Evolutionary conservation across 805 yeast species (phyloP).

Genomic region (Metschnikowia continentalis): DNA sequence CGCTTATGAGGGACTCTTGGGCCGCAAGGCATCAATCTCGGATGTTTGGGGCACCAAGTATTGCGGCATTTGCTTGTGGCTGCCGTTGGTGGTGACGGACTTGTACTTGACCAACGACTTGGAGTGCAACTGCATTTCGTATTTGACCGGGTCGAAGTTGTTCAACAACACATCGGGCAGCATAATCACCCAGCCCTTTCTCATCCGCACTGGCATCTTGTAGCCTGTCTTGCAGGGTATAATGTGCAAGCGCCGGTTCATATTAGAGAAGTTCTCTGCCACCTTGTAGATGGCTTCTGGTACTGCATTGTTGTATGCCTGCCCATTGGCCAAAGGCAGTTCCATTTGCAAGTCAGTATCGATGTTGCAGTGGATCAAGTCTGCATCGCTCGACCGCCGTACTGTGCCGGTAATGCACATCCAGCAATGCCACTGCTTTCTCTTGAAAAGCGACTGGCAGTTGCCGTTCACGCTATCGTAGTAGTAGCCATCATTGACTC

Average conservation of each 20-base stretch:
- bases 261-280: constrained; percentile 84
- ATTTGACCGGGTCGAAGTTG: constrained; percentile 48
- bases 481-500: constrained; percentile 33
- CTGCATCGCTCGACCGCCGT: constrained; percentile 76
- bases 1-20: constrained; percentile 60
- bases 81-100: constrained; percentile 11
- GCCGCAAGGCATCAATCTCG: constrained; percentile 78
- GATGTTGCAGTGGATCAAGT: constrained; percentile 85
- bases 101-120: constrained; percentile 28
- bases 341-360: constrained; percentile 86
- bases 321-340: constrained; percentile 10
- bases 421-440: constrained; percentile 95
- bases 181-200: constrained; percentile 90
- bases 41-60: constrained; percentile 56
- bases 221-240: constrained; percentile 70
- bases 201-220: constrained; percentile 55
- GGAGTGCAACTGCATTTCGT: constrained; percentile 28
- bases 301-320: constrained; percentile 23
- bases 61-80: constrained; percentile 40
- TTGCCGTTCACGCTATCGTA: constrained; percentile 13
- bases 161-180: constrained; percentile 78
- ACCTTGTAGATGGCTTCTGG: constrained; percentile 77
- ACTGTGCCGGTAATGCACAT: constrained; percentile 97
- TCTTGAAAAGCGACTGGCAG: constrained; percentile 45
- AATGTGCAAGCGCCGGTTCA: constrained; percentile 79